Conservation (phyloP, 352 stramenopile species). For the Bremia lactucae region DNA sequence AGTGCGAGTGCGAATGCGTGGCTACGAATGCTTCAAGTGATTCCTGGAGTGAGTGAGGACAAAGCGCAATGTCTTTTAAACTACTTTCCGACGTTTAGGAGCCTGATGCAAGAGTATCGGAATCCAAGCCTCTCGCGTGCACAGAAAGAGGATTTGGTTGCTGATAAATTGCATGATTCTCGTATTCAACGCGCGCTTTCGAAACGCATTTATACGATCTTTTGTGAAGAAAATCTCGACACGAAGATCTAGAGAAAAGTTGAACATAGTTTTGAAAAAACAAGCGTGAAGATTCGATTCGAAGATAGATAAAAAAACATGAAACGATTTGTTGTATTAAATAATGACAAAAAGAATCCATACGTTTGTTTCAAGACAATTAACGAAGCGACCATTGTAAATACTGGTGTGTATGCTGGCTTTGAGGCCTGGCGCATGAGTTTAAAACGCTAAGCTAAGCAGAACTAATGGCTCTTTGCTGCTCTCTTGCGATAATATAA, state of each 20-base stretch:
- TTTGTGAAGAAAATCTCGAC: conserved; percentile 30
- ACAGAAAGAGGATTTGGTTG: conserved; percentile 48
- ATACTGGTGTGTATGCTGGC: no score
- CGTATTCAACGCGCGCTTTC: conserved; percentile 39
- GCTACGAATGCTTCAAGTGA: conserved; percentile 72
- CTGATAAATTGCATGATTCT: conserved; percentile 34
- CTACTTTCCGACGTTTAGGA: conserved; percentile 48
- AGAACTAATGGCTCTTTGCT: no score
- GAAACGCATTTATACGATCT: conserved; percentile 42
- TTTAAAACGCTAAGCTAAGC: no score
- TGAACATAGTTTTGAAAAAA: no score
- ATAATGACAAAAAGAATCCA: no score
- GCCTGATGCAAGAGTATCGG: conserved; percentile 37
- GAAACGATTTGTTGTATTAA: no score
- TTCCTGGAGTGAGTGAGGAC: conserved; percentile 63
- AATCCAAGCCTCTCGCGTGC: conserved; percentile 19
- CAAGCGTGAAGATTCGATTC: no score
- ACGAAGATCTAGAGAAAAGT: conserved; percentile 27
- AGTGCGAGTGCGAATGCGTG: conserved; percentile 49
- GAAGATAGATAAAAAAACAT: no score
- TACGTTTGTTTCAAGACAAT: no score
- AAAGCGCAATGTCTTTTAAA: conserved; percentile 53
- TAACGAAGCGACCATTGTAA: no score
- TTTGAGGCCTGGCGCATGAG: no score
- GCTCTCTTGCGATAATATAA: no score